These are phyloP conservation scores for Rhododendron ovatum DNA, from an alignment of 148 eudicot genomes.

Conservation along the genomic window DNA sequence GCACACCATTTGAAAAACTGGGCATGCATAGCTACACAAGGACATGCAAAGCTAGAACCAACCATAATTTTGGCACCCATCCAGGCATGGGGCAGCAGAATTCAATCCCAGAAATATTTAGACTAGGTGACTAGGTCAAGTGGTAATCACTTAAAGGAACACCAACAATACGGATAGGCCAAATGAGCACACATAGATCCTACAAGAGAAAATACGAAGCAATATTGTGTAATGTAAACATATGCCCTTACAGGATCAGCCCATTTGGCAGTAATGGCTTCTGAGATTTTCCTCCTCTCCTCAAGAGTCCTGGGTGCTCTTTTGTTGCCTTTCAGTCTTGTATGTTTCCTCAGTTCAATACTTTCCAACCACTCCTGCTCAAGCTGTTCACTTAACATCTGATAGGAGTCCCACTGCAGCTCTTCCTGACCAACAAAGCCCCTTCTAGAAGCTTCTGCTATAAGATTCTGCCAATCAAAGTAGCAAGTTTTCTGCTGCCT, in stretches of 20 bases:
- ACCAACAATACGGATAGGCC: background rate
- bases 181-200: slow-evolving; percentile 8
- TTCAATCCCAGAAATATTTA: background rate
- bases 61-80: background rate
- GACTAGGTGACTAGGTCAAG: background rate
- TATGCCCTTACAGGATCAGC: slow-evolving; percentile 78
- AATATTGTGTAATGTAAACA: background rate
- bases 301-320: slow-evolving; percentile 83
- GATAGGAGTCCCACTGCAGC: slow-evolving; percentile 80
- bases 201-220: background rate
- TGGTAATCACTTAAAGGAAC: background rate
- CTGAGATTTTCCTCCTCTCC: slow-evolving; percentile 80
- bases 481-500: slow-evolving; percentile 65
- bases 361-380: slow-evolving; percentile 67
- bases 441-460: slow-evolving; percentile 70
- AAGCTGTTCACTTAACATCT: slow-evolving; percentile 52
- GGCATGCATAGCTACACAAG: background rate
- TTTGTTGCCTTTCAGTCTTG: slow-evolving; percentile 43
- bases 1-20: too few relatives aligned
- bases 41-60: background rate
- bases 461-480: slow-evolving; percentile 68
- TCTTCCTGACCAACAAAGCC: slow-evolving; percentile 68
- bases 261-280: slow-evolving; percentile 87
- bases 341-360: slow-evolving; percentile 48
- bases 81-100: background rate